phyloP scores from a whole-genome alignment of 805 yeast genomes.

The Dipodascopsis uninucleata region DNA sequence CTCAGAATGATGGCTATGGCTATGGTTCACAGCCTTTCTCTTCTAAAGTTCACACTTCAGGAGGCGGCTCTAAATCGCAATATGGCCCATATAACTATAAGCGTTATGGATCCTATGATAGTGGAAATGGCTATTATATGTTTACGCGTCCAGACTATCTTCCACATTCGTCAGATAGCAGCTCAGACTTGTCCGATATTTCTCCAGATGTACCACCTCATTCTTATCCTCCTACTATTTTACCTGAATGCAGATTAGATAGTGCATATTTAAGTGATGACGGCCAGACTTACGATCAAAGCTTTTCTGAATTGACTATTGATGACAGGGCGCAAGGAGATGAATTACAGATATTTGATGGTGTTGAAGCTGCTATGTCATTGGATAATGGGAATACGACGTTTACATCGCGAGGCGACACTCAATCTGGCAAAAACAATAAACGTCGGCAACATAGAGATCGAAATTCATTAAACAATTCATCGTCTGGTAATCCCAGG shows the following conservation, averaged over 20 bases:
- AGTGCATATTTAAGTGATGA: neutral
- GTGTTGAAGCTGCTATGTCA: constrained; percentile 2
- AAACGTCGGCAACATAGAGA: too few species aligned
- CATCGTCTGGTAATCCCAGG: too few species aligned
- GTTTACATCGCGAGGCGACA: constrained; percentile 16
- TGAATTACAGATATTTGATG: neutral
- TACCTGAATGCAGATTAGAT: constrained; percentile 19
- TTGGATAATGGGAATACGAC: constrained; percentile 2
- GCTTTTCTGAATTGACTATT: constrained; percentile 1
- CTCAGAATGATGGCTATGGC: too few species aligned
- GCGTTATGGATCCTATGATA: too few species aligned
- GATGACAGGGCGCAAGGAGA: constrained; percentile 1
- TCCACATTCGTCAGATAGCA: constrained; percentile 14
- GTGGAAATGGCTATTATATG: too few species aligned
- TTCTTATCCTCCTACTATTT: constrained; percentile 11
- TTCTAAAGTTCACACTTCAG: too few species aligned
- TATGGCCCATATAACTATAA: too few species aligned
- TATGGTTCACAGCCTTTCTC: too few species aligned
- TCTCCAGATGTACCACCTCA: constrained; percentile 22
- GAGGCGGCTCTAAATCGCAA: too few species aligned
- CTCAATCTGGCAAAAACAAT: too few species aligned
- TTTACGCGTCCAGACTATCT: neutral
- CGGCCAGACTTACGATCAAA: neutral
- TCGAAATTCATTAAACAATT: too few species aligned
- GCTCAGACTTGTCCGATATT: constrained; percentile 23